Evolutionary conservation across 2,329 filamentous ascomycete genomes (phyloP), one percentile per base, ranked within the genome.

Genomic region (Colletotrichum destructivum): DNA sequence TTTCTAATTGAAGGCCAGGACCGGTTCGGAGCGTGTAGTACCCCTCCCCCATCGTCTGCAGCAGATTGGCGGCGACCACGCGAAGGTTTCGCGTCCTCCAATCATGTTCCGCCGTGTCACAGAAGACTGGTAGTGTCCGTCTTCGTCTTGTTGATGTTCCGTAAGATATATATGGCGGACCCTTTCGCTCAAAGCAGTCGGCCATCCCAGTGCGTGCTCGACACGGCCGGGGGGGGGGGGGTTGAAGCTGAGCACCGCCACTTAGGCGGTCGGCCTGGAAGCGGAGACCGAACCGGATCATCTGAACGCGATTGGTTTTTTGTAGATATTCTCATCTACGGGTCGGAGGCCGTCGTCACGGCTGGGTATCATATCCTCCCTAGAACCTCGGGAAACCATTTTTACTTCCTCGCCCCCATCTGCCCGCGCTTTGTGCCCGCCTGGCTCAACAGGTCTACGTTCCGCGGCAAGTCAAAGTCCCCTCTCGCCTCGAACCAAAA

Each of bases 401-500:
- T 23, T 42, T 49, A 52, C 62, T 66, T 59, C 44, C 62, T 68
- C 26, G 16, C 65, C 13, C 64, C 62, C 38, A 66, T 59, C 26
- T 51, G 51, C 52, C 67, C 65, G 9, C 71, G 59, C 69, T 74
- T 73, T 49, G 46, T 65, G 31, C 76, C 80, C 8, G 70, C 72
- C 73, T 82, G 83, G 52, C 81, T 79, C 75, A 81, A 79, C 57
- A 81, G 83, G 63, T 87, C 84, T 23, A 88, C 79, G 51, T 86
- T 85, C 8, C 75, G 77, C 38, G 86, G 84, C 62, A 88, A 75
- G 18, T 84, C 81, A 69, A 84, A 82, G 71, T 87, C 83, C 4
- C 85, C 85, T 51, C 83, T 79, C 16, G 82, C 79, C 26, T 79
- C 79, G 69, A 87, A 84, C 84, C 84, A 87, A 44, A 88, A 78